Evolutionary conservation across 176 grass and related monocot genomes (phyloP).

Genomic region (Metroxylon sagu): DNA sequence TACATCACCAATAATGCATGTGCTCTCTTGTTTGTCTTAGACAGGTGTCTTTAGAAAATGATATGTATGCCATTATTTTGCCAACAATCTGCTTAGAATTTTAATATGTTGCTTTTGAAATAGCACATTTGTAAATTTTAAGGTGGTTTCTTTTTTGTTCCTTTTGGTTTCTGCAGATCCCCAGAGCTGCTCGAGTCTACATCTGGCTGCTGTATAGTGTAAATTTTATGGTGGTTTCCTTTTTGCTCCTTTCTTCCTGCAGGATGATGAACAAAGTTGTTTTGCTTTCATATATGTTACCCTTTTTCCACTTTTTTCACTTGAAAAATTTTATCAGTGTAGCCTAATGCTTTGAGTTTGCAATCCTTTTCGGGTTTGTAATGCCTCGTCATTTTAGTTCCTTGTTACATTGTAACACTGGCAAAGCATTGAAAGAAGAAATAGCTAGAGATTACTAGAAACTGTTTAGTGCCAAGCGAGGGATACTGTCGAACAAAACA

Average conservation of each 20-base stretch:
- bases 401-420: neutral
- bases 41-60: no score
- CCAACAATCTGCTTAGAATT: no score
- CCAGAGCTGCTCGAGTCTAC: constrained; percentile 62
- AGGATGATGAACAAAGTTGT: neutral
- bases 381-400: neutral
- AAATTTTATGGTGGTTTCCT: neutral
- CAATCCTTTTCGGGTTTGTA: constrained; percentile 4
- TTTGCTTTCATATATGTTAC: neutral
- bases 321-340: neutral
- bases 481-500: no score
- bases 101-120: neutral
- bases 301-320: neutral
- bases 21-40: no score
- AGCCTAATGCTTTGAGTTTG: neutral
- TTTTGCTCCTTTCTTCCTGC: constrained; percentile 9
- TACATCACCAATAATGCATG: no score
- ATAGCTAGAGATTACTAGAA: no score
- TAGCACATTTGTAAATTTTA: neutral
- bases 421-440: no score
- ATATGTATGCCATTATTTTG: no score
- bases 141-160: neutral
- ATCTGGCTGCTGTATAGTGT: constrained; percentile 38
- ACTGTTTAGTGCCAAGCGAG: no score
- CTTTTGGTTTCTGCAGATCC: constrained; percentile 38